These are phyloP conservation scores for Aspergillus candidus DNA, from an alignment of 2,329 filamentous ascomycete species.

Conservation along the genomic window DNA sequence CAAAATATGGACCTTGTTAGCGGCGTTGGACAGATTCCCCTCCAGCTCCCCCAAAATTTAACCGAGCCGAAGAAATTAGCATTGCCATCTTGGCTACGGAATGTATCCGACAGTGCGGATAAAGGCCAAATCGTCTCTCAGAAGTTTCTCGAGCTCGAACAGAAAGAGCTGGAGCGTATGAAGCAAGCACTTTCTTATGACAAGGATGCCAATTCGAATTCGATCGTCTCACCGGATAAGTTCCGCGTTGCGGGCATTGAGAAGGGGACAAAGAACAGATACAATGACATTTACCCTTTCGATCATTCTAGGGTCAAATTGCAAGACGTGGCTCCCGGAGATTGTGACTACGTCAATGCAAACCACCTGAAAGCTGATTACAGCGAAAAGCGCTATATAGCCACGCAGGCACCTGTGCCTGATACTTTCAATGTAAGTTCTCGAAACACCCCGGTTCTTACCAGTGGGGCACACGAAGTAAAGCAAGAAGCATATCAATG, in stretches of 20 bases:
- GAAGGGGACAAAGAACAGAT: slow-evolving; percentile 90
- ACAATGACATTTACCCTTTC: slow-evolving; percentile 96
- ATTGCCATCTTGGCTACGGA: slow-evolving; percentile 71
- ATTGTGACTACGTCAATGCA: slow-evolving; percentile 93
- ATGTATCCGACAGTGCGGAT: slow-evolving; percentile 60
- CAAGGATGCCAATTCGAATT: slow-evolving; percentile 50
- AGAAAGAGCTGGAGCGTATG: slow-evolving; percentile 86
- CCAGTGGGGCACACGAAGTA: no score
- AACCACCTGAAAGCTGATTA: slow-evolving; percentile 74
- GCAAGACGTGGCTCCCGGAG: slow-evolving; percentile 57
- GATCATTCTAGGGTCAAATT: slow-evolving; percentile 86
- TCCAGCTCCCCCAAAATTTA: slow-evolving; percentile 54
- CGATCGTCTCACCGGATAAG: slow-evolving; percentile 31
- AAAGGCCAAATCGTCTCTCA: slow-evolving; percentile 75
- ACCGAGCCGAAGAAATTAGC: slow-evolving; percentile 42
- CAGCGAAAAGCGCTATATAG: slow-evolving; percentile 90
- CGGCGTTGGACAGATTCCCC: slow-evolving; percentile 74
- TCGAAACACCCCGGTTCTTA: neutral
- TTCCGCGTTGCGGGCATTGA: slow-evolving; percentile 87
- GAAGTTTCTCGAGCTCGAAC: slow-evolving; percentile 77
- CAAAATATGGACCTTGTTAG: slow-evolving; percentile 94
- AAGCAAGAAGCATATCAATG: neutral
- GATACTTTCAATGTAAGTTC: slow-evolving; percentile 76
- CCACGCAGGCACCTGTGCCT: slow-evolving; percentile 87
- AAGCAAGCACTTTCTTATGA: slow-evolving; percentile 64